Conservation (phyloP, 2,329 filamentous ascomycete genomes). For the Septoria linicola region DNA sequence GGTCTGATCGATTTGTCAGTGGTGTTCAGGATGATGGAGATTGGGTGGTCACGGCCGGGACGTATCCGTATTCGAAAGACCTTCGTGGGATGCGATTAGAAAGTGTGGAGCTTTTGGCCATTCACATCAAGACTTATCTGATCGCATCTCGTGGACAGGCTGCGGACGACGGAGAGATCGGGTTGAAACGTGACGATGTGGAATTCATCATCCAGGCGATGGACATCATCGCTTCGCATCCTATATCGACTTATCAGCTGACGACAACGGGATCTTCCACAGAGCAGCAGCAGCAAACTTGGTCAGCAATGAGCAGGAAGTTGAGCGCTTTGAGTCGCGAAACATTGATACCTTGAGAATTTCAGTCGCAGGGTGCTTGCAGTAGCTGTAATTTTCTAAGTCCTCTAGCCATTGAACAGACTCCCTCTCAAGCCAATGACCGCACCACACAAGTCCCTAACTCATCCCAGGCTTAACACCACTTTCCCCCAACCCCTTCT, state of each 20-base stretch:
- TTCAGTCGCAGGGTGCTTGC: too few species aligned
- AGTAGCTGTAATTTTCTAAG: too few species aligned
- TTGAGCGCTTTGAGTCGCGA: too few species aligned
- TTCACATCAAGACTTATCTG: slow-evolving; percentile 18
- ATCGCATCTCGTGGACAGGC: background rate
- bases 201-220: slow-evolving; percentile 26
- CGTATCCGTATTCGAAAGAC: slow-evolving; percentile 26
- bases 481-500: slow-evolving; percentile 38
- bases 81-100: slow-evolving; percentile 26
- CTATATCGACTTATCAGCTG: slow-evolving; percentile 17
- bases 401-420: too few species aligned
- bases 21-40: slow-evolving; percentile 10
- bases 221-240: slow-evolving; percentile 28
- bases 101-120: slow-evolving; percentile 29
- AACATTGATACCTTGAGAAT: too few species aligned
- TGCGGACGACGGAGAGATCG: background rate
- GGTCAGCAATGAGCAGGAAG: too few species aligned
- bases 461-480: slow-evolving; percentile 13
- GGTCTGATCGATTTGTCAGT: slow-evolving; percentile 17
- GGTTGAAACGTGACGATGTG: slow-evolving; percentile 17
- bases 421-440: too few species aligned
- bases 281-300: too few species aligned
- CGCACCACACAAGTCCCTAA: too few species aligned
- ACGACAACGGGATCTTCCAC: too few species aligned
- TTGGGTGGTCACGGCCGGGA: slow-evolving; percentile 25